Conservation (phyloP, 345 rosid species). For the Linum tenue region DNA sequence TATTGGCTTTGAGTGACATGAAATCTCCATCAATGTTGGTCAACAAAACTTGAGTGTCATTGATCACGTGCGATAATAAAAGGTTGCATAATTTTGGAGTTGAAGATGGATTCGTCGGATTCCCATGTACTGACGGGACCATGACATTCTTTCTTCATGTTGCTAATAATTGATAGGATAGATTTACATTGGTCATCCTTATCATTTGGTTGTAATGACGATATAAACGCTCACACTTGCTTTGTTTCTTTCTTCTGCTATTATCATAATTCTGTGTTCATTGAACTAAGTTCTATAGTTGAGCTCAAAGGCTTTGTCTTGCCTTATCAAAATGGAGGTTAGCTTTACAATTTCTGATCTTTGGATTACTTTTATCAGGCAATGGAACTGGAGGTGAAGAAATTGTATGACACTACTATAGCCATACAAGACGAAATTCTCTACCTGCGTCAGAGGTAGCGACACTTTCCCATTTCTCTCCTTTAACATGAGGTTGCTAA, state of each 20-base stretch:
- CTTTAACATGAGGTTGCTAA: not conserved
- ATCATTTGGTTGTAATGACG: not conserved
- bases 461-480: not conserved
- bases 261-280: no score
- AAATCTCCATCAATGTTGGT: not conserved
- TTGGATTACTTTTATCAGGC: conserved; percentile 25
- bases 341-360: not conserved
- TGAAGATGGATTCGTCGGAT: not conserved
- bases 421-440: conserved; percentile 78
- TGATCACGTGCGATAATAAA: not conserved
- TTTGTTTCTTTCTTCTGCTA: not conserved
- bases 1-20: not conserved
- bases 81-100: not conserved
- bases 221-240: not conserved
- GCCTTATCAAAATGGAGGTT: not conserved
- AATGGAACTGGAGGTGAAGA: conserved; percentile 80
- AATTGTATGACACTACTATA: conserved; percentile 50
- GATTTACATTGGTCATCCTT: no score
- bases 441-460: conserved; percentile 78
- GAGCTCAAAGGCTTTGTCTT: not conserved
- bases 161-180: no score
- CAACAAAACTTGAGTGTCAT: not conserved
- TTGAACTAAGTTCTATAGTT: no score
- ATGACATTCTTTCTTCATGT: no score
- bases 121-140: no score